Conservation (phyloP, 1,284 basidiomycete species). For the Kalmanozyma brasiliensis region DNA sequence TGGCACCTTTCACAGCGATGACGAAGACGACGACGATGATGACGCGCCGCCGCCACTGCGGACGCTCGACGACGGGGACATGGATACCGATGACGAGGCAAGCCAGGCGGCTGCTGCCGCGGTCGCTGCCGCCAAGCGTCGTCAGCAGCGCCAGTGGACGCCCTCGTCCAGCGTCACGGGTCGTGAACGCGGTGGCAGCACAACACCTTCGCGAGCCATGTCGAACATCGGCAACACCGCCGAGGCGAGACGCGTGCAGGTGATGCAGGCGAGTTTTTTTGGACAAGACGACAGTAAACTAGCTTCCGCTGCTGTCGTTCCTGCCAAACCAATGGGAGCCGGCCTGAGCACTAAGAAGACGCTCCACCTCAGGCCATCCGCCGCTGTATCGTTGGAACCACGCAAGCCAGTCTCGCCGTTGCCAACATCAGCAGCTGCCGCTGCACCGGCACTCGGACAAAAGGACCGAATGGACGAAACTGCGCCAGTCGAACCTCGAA, state of each 20-base stretch:
- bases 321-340: conserved; percentile 44
- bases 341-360: conserved; percentile 30
- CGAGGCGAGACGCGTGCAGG: conserved; percentile 62
- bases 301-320: conserved; percentile 55
- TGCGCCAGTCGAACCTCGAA: conserved; percentile 6
- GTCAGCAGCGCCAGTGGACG: conserved; percentile 40
- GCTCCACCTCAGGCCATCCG: conserved; percentile 22
- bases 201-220: conserved; percentile 46
- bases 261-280: conserved; percentile 68
- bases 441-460: neutral
- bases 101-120: conserved; percentile 35
- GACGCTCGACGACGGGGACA: conserved; percentile 43
- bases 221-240: conserved; percentile 42
- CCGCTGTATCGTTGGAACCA: conserved; percentile 4
- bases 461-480: conserved; percentile 13
- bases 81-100: conserved; percentile 41
- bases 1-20: conserved; percentile 9
- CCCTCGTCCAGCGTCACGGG: conserved; percentile 30
- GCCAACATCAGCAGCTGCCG: neutral
- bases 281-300: conserved; percentile 58
- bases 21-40: conserved; percentile 42
- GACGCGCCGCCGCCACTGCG: conserved; percentile 49
- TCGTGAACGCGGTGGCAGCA: conserved; percentile 34
- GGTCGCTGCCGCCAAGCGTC: conserved; percentile 30
- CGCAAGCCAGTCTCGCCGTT: conserved; percentile 7